Evolutionary conservation across 306 rosid genomes (phyloP).

Genomic region (Abrus pulchellus): DNA sequence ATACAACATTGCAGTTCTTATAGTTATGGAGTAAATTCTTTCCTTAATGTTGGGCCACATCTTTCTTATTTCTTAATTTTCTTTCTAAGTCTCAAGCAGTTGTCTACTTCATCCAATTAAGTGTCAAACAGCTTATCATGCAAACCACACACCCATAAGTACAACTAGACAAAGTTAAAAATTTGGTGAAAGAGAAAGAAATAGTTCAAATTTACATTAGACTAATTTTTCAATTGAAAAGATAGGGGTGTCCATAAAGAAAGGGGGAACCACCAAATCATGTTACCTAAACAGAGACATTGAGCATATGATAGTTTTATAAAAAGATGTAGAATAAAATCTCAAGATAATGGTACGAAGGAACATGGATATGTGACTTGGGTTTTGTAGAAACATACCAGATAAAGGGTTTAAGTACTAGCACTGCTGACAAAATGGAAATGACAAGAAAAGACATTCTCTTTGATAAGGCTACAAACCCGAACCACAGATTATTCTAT

Average conservation of each 20-base stretch:
- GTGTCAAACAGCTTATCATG: slow-evolving; percentile 21
- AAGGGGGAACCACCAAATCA: neutral
- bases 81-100: slow-evolving; percentile 27
- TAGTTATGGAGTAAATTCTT: neutral
- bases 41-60: neutral
- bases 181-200: slow-evolving; percentile 24
- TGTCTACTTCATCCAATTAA: slow-evolving; percentile 6
- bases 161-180: neutral
- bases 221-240: slow-evolving; percentile 9
- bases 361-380: slow-evolving; percentile 1
- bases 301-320: neutral
- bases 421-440: slow-evolving; percentile 10
- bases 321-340: slow-evolving; percentile 11
- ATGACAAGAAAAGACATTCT: slow-evolving; percentile 34
- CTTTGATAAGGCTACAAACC: neutral
- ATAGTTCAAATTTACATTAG: slow-evolving; percentile 1
- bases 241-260: neutral
- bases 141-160: slow-evolving; percentile 6
- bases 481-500: slow-evolving; percentile 27
- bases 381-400: slow-evolving; percentile 4
- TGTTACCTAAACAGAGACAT: slow-evolving; percentile 6
- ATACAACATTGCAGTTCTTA: neutral
- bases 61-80: slow-evolving; percentile 20
- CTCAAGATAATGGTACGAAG: slow-evolving; percentile 17
- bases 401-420: neutral